phyloP scores from a whole-genome alignment of 805 yeast species.

The Ogataea philodendri region DNA sequence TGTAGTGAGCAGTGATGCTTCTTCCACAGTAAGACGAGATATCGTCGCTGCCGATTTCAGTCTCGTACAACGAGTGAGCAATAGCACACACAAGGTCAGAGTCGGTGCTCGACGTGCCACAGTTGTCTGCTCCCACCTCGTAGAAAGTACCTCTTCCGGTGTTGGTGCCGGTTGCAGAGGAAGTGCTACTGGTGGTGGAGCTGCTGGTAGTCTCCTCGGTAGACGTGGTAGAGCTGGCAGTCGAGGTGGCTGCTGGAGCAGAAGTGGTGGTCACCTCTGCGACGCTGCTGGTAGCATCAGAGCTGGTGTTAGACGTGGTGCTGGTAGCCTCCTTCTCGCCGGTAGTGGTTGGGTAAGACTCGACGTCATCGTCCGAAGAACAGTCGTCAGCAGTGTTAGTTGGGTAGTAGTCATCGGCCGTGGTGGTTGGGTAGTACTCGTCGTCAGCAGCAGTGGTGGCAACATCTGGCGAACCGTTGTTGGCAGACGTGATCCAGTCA shows the following conservation, averaged over 20 bases:
- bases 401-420: too few species aligned
- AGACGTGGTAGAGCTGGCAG: constrained; percentile 7
- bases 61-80: constrained; percentile 40
- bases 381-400: too few species aligned
- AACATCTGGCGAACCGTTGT: not conserved
- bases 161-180: constrained; percentile 7
- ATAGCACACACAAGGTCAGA: constrained; percentile 49
- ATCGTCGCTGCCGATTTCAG: constrained; percentile 25
- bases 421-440: too few species aligned
- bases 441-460: not conserved
- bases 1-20: constrained; percentile 43
- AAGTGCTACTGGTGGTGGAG: constrained; percentile 3
- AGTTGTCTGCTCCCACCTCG: constrained; percentile 46
- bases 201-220: constrained; percentile 8
- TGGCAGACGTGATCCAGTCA: not conserved
- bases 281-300: too few species aligned
- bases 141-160: constrained; percentile 52
- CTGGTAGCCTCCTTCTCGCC: too few species aligned
- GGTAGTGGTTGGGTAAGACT: too few species aligned
- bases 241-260: not conserved
- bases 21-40: constrained; percentile 48
- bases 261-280: too few species aligned
- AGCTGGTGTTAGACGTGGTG: too few species aligned
- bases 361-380: too few species aligned
- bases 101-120: constrained; percentile 43